A percentile compares a stretch with the other conserved stretches of the same genome.
phyloP scores from a whole-genome alignment of 768 basidiomycete genomes.

The Amanita thiersii region DNA sequence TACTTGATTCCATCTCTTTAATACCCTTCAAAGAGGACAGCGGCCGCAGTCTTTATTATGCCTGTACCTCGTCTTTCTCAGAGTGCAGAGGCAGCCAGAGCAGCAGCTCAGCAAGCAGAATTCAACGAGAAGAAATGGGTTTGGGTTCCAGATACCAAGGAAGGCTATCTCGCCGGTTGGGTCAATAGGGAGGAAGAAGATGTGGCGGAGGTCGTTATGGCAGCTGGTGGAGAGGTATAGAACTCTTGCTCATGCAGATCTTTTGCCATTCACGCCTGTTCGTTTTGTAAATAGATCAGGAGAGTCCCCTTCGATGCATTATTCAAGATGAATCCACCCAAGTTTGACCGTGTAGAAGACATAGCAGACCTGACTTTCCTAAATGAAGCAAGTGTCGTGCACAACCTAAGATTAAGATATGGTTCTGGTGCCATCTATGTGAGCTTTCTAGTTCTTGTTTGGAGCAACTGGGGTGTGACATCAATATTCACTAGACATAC shows the following conservation, averaged over 20 bases:
- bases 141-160: constrained; percentile 89
- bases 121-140: constrained; percentile 99
- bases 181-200: constrained; percentile 84
- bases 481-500: constrained; percentile 57
- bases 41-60: constrained; percentile 24
- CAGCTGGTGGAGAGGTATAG: constrained; percentile 73
- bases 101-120: constrained; percentile 87
- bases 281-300: constrained; percentile 19
- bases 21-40: background rate
- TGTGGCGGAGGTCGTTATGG: constrained; percentile 76
- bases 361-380: constrained; percentile 97
- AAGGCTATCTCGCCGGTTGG: constrained; percentile 94
- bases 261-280: constrained; percentile 1
- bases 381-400: constrained; percentile 98
- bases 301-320: constrained; percentile 70
- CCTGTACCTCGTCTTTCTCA: constrained; percentile 40
- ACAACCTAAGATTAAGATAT: constrained; percentile 89
- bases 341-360: constrained; percentile 96
- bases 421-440: constrained; percentile 91
- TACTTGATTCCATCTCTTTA: background rate
- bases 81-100: constrained; percentile 67
- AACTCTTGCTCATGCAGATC: constrained; percentile 1
- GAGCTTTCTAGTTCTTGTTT: constrained; percentile 22
- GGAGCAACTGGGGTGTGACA: constrained; percentile 5
- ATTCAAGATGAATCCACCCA: constrained; percentile 97